Evolutionary conservation across 2,329 filamentous ascomycete species (phyloP).

Genomic region (Hirsutella minnesotensis): DNA sequence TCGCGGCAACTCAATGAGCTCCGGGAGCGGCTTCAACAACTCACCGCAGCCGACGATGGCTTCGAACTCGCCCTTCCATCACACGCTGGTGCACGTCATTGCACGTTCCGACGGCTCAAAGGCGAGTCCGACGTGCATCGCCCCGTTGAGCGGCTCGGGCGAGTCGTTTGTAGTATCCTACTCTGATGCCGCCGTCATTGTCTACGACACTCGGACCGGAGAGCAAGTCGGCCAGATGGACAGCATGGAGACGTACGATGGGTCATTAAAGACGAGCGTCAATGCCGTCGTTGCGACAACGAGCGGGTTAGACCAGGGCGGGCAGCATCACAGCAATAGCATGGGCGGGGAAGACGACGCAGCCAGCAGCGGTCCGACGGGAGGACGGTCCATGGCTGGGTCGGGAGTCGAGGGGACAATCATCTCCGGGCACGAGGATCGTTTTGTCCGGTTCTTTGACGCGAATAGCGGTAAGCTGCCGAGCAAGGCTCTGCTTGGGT

Average conservation of each 20-base stretch:
- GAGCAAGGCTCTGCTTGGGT: background rate
- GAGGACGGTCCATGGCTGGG: slow-evolving; percentile 50
- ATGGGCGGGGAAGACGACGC: slow-evolving; percentile 61
- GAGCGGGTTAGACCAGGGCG: slow-evolving; percentile 60
- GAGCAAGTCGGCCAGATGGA: slow-evolving; percentile 91
- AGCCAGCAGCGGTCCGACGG: slow-evolving; percentile 66
- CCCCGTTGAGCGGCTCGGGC: slow-evolving; percentile 70
- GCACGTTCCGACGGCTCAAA: slow-evolving; percentile 50
- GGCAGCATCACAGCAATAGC: slow-evolving; percentile 38
- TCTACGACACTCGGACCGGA: slow-evolving; percentile 85
- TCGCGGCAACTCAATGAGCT: slow-evolving; percentile 85
- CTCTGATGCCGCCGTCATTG: slow-evolving; percentile 75
- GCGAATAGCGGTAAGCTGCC: slow-evolving; percentile 89
- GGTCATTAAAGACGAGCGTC: slow-evolving; percentile 65
- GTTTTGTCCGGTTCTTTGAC: slow-evolving; percentile 94
- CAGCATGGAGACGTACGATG: slow-evolving; percentile 86
- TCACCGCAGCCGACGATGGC: slow-evolving; percentile 83
- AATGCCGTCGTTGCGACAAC: slow-evolving; percentile 87
- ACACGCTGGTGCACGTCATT: slow-evolving; percentile 82
- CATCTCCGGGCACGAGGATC: slow-evolving; percentile 93
- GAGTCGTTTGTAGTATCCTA: slow-evolving; percentile 91
- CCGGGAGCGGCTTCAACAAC: slow-evolving; percentile 81
- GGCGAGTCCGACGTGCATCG: slow-evolving; percentile 81
- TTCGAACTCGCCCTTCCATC: slow-evolving; percentile 74
- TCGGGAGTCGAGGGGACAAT: slow-evolving; percentile 85